These are phyloP conservation scores for Madurella fahalii DNA, from an alignment of 2,329 filamentous ascomycete species.

Conservation along the genomic window DNA sequence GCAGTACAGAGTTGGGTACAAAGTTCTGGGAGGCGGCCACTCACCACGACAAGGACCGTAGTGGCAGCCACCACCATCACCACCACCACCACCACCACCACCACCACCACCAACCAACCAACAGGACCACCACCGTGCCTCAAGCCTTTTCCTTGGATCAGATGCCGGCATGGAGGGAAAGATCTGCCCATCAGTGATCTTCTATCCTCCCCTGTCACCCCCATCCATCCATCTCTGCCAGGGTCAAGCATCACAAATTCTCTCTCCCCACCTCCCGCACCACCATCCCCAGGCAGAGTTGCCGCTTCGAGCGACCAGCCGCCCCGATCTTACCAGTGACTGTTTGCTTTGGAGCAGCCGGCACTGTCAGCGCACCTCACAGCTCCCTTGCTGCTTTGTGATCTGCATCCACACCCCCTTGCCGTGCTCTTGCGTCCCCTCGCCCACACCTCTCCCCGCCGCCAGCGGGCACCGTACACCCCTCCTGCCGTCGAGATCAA, in stretches of 20 bases:
- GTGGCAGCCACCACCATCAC: slow-evolving; percentile 5
- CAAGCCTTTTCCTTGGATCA: slow-evolving; percentile 14
- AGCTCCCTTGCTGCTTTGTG: slow-evolving; percentile 21
- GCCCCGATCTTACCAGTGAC: slow-evolving; percentile 16
- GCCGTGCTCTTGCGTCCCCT: slow-evolving; percentile 4
- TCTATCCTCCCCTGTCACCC: slow-evolving; percentile 17
- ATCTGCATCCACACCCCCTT: slow-evolving; percentile 21
- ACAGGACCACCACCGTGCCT: slow-evolving; percentile 10
- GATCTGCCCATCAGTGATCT: slow-evolving; percentile 29
- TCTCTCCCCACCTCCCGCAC: slow-evolving; percentile 23
- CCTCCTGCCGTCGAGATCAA: slow-evolving; percentile 11
- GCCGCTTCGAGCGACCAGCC: slow-evolving; percentile 14
- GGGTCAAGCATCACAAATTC: slow-evolving; percentile 20
- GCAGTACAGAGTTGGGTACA: slow-evolving; percentile 9
- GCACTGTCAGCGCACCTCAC: slow-evolving; percentile 10
- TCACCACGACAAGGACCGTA: slow-evolving; percentile 7
- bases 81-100: too few species aligned
- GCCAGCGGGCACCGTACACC: slow-evolving; percentile 19
- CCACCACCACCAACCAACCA: too few species aligned
- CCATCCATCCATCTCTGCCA: slow-evolving; percentile 14
- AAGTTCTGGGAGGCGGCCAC: slow-evolving; percentile 9
- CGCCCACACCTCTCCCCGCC: slow-evolving; percentile 16
- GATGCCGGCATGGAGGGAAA: slow-evolving; percentile 25
- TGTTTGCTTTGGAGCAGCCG: slow-evolving; percentile 5
- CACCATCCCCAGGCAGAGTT: slow-evolving; percentile 17